These are phyloP conservation scores for Cutaneotrichosporon daszewskae DNA, from an alignment of 1,284 basidiomycete genomes.

Conservation along the genomic window DNA sequence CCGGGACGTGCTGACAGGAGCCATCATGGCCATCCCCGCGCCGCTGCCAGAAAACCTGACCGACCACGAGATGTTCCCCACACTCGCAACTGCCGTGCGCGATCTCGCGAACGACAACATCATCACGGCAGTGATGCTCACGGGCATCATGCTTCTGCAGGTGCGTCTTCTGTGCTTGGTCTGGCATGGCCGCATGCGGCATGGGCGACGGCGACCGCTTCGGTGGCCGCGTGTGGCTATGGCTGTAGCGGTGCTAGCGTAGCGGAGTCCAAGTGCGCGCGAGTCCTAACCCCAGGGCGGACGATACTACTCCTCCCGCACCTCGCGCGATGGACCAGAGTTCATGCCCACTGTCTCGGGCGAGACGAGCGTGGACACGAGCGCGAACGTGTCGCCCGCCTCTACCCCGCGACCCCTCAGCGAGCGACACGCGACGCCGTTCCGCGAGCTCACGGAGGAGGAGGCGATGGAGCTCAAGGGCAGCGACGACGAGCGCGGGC, in stretches of 20 bases:
- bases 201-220: too few species aligned
- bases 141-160: slow-evolving; percentile 44
- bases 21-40: slow-evolving; percentile 30
- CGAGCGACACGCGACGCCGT: slow-evolving; percentile 33
- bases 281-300: slow-evolving; percentile 30
- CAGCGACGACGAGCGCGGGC: not conserved
- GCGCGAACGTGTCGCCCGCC: slow-evolving; percentile 9
- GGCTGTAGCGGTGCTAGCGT: too few species aligned
- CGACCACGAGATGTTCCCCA: slow-evolving; percentile 31
- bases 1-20: slow-evolving; percentile 16
- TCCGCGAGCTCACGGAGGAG: slow-evolving; percentile 37
- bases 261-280: too few species aligned
- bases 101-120: slow-evolving; percentile 44
- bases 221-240: too few species aligned
- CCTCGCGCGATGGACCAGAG: too few species aligned
- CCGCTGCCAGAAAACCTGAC: slow-evolving; percentile 26
- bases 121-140: slow-evolving; percentile 45
- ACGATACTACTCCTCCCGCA: slow-evolving; percentile 33
- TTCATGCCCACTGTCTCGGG: too few species aligned
- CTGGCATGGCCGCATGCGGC: too few species aligned
- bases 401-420: slow-evolving; percentile 6
- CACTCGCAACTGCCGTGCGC: slow-evolving; percentile 31
- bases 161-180: slow-evolving; percentile 15
- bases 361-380: slow-evolving; percentile 7
- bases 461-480: slow-evolving; percentile 32